phyloP scores from a whole-genome alignment of 2,329 filamentous ascomycete genomes.

The Paramyrothecium sp. region DNA sequence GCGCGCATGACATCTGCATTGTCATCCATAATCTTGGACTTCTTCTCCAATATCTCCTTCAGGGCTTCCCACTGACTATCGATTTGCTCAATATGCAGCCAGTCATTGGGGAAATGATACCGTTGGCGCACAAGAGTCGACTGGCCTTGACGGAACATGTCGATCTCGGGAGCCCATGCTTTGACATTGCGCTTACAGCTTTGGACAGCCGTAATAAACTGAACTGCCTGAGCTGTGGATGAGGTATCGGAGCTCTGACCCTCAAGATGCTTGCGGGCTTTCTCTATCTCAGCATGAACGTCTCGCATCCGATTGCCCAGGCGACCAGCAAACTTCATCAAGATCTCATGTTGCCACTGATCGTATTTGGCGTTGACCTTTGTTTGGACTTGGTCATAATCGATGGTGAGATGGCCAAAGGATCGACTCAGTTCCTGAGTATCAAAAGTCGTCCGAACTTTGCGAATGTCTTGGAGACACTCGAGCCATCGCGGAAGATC shows the following conservation, averaged over 20 bases:
- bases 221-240: conserved; percentile 94
- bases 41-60: conserved; percentile 87
- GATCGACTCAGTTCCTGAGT: conserved; percentile 90
- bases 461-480: conserved; percentile 93
- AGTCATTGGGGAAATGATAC: conserved; percentile 90
- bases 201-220: conserved; percentile 97
- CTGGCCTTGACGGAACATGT: conserved; percentile 93
- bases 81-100: conserved; percentile 94
- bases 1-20: conserved; percentile 93
- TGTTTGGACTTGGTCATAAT: conserved; percentile 97
- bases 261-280: conserved; percentile 86
- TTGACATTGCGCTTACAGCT: conserved; percentile 93
- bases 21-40: conserved; percentile 93
- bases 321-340: conserved; percentile 87
- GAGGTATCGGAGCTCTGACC: conserved; percentile 88
- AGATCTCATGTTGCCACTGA: conserved; percentile 97
- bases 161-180: conserved; percentile 92
- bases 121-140: conserved; percentile 87
- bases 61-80: conserved; percentile 94
- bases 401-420: conserved; percentile 92
- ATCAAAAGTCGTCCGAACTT: conserved; percentile 93
- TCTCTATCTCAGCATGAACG: conserved; percentile 87
- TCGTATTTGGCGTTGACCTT: conserved; percentile 99
- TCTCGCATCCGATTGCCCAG: conserved; percentile 90
- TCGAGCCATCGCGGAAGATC: conserved; percentile 92